These are phyloP conservation scores for Moelleriella libera DNA, from an alignment of 2,329 filamentous ascomycete genomes.

Conservation along the genomic window DNA sequence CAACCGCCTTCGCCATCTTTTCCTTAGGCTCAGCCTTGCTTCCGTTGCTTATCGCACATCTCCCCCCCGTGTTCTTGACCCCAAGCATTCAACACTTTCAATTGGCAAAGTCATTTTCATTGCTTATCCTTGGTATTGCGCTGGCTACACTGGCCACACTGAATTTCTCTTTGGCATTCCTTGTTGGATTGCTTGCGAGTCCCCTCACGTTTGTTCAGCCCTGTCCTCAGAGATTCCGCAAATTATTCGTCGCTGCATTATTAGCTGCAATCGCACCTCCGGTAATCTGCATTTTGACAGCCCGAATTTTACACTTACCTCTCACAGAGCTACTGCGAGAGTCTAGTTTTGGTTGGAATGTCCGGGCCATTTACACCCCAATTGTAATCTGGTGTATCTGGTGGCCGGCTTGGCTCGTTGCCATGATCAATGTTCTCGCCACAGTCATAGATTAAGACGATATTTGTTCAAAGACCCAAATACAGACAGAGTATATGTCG, in stretches of 20 bases:
- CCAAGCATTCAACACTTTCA: slow-evolving; percentile 57
- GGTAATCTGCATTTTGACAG: slow-evolving; percentile 35
- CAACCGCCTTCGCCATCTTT: slow-evolving; percentile 44
- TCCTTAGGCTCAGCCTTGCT: slow-evolving; percentile 38
- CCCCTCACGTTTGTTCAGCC: slow-evolving; percentile 65
- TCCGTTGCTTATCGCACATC: slow-evolving; percentile 39
- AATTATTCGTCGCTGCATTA: slow-evolving; percentile 30
- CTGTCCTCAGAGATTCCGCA: slow-evolving; percentile 21
- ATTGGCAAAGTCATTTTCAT: slow-evolving; percentile 77
- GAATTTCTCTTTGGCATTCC: slow-evolving; percentile 83
- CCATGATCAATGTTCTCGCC: slow-evolving; percentile 38
- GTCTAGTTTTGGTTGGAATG: slow-evolving; percentile 76
- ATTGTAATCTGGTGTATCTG: slow-evolving; percentile 89
- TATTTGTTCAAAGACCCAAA: no score
- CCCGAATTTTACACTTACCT: slow-evolving; percentile 21
- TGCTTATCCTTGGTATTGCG: slow-evolving; percentile 84
- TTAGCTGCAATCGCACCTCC: slow-evolving; percentile 50
- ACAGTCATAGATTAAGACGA: not conserved
- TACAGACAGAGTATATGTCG: no score
- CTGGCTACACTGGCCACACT: slow-evolving; percentile 86
- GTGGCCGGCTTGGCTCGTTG: slow-evolving; percentile 84
- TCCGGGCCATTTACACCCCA: slow-evolving; percentile 80
- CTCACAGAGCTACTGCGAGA: slow-evolving; percentile 50
- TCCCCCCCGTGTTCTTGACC: slow-evolving; percentile 35
- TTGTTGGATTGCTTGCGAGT: slow-evolving; percentile 64